Base-by-base conservation (phyloP, 83 land plant species). In the Picea abies region DNA sequence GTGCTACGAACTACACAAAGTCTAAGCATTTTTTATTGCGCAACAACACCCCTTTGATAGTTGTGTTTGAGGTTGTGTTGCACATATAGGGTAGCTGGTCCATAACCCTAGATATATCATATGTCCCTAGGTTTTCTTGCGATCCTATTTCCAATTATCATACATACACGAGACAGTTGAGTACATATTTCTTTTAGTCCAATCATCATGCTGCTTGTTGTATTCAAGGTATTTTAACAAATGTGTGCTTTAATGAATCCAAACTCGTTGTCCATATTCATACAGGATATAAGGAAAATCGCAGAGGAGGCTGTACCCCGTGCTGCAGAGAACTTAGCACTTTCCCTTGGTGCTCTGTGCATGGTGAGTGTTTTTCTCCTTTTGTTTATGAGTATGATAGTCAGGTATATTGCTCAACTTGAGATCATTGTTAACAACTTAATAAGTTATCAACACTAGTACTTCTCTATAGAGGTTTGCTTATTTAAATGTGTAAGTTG, bases 331-430 rank as follows among this genome's bases (percentile, higher is more conserved):
- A 94, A 91, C 76, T 83, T 89, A 58, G 91, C 90, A 3, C 75
- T 94, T 29, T 93, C 97, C 19, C 75, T 94, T 81, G 92, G 92
- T 79, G 95, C 97, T 64, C 81, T 93, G 68, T 91, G 93, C 68
- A 32, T 77, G 89, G 97, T 92, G 87, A 87, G 68, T 65, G 68
- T 23, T 65, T 65, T 20, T n/a, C 25, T 65, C 68, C 10, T 65
- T 65, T 23, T 65, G 22, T 65, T 5, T 63, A 63, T 20, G 6
- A n/a, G 68, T 23, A 20, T 65, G 68, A 65, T 65, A 65, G 22
- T 65, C 68, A 65, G 10, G 25, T 65, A 49, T 49, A 9, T 10
- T 49, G 56, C 11, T 0, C 56, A 49, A 49, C 11, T 49, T 49
- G 56, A 49, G 56, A 49, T 49, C 56, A 49, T 49, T 10, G 56